Evolutionary conservation across 805 yeast species (phyloP).

Genomic region (Sungouiozyma intestinalis): DNA sequence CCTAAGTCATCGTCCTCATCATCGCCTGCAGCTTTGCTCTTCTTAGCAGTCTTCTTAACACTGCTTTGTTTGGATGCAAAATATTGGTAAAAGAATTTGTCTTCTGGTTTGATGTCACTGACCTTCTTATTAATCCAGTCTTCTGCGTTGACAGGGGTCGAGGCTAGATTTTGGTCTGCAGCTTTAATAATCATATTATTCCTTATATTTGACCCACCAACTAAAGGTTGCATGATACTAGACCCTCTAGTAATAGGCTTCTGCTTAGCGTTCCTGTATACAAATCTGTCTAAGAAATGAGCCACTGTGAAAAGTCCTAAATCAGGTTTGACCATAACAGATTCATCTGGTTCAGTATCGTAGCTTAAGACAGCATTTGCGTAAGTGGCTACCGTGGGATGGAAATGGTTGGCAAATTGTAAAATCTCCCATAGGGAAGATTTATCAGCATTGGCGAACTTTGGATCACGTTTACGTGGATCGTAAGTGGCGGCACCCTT

Average conservation of each 20-base stretch:
- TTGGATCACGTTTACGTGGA: constrained; percentile 86
- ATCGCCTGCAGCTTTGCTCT: constrained; percentile 25
- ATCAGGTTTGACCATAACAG: constrained; percentile 61
- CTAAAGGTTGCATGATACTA: constrained; percentile 95
- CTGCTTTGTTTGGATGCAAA: constrained; percentile 50
- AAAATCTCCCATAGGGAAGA: constrained; percentile 81
- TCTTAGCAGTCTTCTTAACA: constrained; percentile 22
- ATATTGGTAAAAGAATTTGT: constrained; percentile 77
- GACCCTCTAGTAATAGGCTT: constrained; percentile 67
- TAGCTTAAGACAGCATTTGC: constrained; percentile 54
- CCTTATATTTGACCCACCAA: constrained; percentile 57
- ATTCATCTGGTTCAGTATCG: constrained; percentile 22
- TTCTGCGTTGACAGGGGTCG: constrained; percentile 71
- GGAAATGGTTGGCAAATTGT: constrained; percentile 71
- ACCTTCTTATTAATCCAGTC: constrained; percentile 67
- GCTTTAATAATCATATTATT: constrained; percentile 59
- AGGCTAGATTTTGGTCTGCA: constrained; percentile 34
- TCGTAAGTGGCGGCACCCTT: constrained; percentile 44
- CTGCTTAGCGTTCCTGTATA: constrained; percentile 83
- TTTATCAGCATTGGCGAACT: constrained; percentile 71
- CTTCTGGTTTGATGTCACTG: constrained; percentile 72
- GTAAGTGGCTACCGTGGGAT: constrained; percentile 81
- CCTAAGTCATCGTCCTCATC: constrained; percentile 36
- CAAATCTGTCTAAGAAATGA: constrained; percentile 92
- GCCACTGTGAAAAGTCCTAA: constrained; percentile 76